Evolutionary conservation across 2,329 filamentous ascomycete genomes (phyloP).

Genomic region (Paramyrothecium sp.): DNA sequence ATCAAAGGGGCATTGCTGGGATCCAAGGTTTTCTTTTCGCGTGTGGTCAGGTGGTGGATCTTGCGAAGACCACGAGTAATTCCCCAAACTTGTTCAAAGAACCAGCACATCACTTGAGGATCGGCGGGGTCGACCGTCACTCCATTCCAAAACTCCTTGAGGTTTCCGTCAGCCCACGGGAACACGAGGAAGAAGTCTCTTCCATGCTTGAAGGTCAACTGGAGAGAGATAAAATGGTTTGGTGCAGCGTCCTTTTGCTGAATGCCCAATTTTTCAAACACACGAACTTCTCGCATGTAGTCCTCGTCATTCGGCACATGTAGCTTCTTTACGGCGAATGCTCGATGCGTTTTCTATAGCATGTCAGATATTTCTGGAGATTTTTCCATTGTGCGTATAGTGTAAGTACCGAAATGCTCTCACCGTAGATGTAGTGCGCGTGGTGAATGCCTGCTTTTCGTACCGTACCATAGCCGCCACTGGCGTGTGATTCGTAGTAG

Average conservation of each 20-base stretch:
- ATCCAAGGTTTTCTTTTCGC: not conserved
- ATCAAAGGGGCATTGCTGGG: not conserved
- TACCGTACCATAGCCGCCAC: not conserved
- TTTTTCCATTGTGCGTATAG: too few relatives aligned
- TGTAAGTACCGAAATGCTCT: too few relatives aligned
- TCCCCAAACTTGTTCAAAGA: not conserved
- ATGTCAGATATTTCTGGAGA: too few relatives aligned
- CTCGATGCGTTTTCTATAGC: not conserved
- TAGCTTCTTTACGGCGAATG: not conserved
- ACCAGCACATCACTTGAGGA: not conserved
- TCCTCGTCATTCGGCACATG: not conserved
- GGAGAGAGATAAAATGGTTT: not conserved
- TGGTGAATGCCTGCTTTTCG: not conserved
- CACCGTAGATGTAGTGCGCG: not conserved
- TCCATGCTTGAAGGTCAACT: not conserved
- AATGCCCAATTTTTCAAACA: not conserved
- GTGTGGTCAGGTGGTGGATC: not conserved
- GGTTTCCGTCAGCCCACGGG: not conserved
- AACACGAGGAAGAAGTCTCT: not conserved
- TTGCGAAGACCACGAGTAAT: not conserved
- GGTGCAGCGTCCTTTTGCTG: not conserved
- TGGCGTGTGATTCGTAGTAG: not conserved
- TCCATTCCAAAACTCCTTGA: not conserved
- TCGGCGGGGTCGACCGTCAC: not conserved
- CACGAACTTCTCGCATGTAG: not conserved